Conservation (phyloP, 495 filamentous ascomycete species). For the Lasiosphaeris hirsuta region DNA sequence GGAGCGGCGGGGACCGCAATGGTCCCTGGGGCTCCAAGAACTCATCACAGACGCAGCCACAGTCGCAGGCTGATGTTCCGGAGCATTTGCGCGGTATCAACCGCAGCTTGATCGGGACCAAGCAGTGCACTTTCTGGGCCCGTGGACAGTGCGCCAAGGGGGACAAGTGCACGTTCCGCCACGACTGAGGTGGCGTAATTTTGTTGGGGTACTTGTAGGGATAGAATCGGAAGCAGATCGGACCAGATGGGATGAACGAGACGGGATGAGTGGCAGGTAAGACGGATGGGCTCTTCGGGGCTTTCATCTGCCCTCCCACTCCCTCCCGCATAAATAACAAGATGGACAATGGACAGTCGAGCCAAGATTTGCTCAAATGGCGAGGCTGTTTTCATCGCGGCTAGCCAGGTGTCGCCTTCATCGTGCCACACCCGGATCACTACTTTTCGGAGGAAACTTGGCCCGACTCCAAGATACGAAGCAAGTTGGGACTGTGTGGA, state of each 20-base stretch:
- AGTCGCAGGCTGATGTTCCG: constrained; percentile 18
- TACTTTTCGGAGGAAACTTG: too few relatives aligned
- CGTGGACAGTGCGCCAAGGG: constrained; percentile 82
- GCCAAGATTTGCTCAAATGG: too few relatives aligned
- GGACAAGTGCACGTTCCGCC: constrained; percentile 78
- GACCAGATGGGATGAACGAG: neutral
- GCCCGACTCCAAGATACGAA: too few relatives aligned
- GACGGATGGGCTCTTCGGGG: too few relatives aligned
- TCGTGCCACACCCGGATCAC: too few relatives aligned
- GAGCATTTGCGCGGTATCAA: constrained; percentile 43
- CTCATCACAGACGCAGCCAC: neutral
- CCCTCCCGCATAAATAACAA: too few relatives aligned
- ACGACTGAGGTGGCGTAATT: constrained; percentile 41
- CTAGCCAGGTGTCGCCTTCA: too few relatives aligned
- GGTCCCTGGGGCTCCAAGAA: neutral
- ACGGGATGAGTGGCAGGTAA: too few relatives aligned
- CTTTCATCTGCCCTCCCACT: too few relatives aligned
- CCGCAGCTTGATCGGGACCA: constrained; percentile 45
- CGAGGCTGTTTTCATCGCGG: too few relatives aligned
- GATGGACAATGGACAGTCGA: too few relatives aligned
- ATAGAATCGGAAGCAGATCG: neutral
- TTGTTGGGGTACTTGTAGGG: neutral
- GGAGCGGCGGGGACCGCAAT: constrained; percentile 4
- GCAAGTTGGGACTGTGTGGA: too few relatives aligned
- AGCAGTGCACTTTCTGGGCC: constrained; percentile 73